Base-by-base conservation (phyloP, 2,329 filamentous ascomycete species). In the Aspergillus cejpii region DNA sequence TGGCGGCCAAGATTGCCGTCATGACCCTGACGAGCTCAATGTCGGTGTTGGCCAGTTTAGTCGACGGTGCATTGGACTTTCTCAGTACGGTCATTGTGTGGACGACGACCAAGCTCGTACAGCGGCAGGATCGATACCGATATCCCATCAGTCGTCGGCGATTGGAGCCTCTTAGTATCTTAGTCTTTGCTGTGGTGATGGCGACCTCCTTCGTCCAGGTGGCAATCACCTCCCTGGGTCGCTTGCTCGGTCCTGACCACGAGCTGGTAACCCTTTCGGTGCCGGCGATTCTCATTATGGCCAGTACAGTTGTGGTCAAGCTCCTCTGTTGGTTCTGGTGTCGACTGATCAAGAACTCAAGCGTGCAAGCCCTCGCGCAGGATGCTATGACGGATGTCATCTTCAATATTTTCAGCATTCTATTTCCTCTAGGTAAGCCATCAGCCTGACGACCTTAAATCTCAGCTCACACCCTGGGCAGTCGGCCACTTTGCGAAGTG, bases 331-430 rank as follows among this genome's bases (percentile, higher is more conserved):
- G 87, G 86, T 61, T 94, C 29, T 94, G 86, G 85, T 94, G 87
- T 63, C 84, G 88, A 5, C 66, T 92, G 26, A 85, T 94, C 53
- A 87, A 81, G 55, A 94, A 94, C 63, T 89, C 85, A 2, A 87
- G 83, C 50, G 88, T 94, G 3, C 87, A 90, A 62, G 87, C 88
- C 1, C 71, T 94, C 54, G 80, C 80, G 0, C 79, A 83, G 55
- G 80, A 83, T 51, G 80, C 80, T 10, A 73, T 79, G 66, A 84
- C 86, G 0, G 86, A 94, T 59, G 85, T 95, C 21, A 81, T 94
- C 24, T 95, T 95, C 77, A 95, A 95, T 67, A 80, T 80, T 1
- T 91, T 92, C 58, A 89, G 85, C 52, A 92, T 94, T 59, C 75
- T 92, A 19, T 94, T 94, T 61, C 89, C 89, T 1, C 78, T 94